phyloP scores from a whole-genome alignment of 2,329 filamentous ascomycete genomes.

The Ophiocordyceps camponoti-saundersi region DNA sequence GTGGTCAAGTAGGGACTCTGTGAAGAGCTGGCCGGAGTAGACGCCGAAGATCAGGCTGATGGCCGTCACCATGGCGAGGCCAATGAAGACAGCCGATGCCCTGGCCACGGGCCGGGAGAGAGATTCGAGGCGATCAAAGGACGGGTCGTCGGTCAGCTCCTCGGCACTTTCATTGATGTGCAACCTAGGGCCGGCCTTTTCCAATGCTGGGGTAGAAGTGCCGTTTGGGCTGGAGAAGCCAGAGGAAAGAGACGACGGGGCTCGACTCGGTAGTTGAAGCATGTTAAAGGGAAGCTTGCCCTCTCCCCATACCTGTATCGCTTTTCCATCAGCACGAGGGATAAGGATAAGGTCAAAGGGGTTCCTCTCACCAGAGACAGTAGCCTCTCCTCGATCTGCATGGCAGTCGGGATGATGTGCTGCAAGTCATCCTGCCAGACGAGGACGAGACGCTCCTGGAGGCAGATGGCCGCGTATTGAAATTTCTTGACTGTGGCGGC shows the following conservation, averaged over 20 bases:
- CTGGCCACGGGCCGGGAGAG: slow-evolving; percentile 21
- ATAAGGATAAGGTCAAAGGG: background rate
- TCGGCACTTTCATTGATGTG: slow-evolving; percentile 8
- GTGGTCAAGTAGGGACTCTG: slow-evolving; percentile 19
- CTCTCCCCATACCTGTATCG: slow-evolving; percentile 10
- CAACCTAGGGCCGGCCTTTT: slow-evolving; percentile 5
- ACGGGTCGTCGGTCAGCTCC: slow-evolving; percentile 8
- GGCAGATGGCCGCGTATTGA: slow-evolving; percentile 24
- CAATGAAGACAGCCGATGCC: slow-evolving; percentile 20
- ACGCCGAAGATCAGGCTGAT: slow-evolving; percentile 21
- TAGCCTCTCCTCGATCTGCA: slow-evolving; percentile 15
- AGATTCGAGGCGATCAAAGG: slow-evolving; percentile 16
- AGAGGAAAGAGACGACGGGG: slow-evolving; percentile 5
- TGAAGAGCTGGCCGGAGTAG: slow-evolving; percentile 18
- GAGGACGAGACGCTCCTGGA: slow-evolving; percentile 21
- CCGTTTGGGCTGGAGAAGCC: slow-evolving; percentile 5
- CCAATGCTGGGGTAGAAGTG: slow-evolving; percentile 5
- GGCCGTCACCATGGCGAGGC: slow-evolving; percentile 17
- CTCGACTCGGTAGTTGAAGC: slow-evolving; percentile 4
- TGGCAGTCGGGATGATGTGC: slow-evolving; percentile 20
- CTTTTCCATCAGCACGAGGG: background rate
- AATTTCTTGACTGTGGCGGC: slow-evolving; percentile 22
- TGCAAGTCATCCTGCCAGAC: slow-evolving; percentile 25
- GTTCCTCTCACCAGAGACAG: slow-evolving; percentile 7
- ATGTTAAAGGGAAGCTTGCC: slow-evolving; percentile 4